These are phyloP conservation scores for Phytophthora niederhauseri DNA, from an alignment of 352 stramenopile genomes.

Conservation along the genomic window DNA sequence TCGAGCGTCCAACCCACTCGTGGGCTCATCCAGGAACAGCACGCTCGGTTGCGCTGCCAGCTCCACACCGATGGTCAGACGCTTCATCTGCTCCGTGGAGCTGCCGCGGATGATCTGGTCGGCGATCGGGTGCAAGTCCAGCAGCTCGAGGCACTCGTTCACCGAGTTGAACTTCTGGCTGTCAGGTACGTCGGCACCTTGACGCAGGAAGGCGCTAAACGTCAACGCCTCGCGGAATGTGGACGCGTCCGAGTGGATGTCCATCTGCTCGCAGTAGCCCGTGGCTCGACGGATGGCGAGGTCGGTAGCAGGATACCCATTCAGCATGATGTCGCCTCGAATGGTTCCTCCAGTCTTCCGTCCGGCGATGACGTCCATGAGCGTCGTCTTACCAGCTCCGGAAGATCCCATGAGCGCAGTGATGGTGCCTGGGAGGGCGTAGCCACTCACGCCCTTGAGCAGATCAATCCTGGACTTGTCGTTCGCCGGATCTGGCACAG, in stretches of 20 bases:
- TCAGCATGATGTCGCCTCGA: constrained; percentile 80
- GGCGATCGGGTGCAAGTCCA: constrained; percentile 36
- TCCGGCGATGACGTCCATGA: constrained; percentile 30
- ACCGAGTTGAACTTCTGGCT: constrained; percentile 40
- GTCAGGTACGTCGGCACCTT: too few species aligned
- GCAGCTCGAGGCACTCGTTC: constrained; percentile 34
- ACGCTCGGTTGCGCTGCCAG: constrained; percentile 74
- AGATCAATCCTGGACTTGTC: constrained; percentile 55
- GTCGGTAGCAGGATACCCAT: constrained; percentile 52
- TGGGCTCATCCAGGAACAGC: constrained; percentile 78
- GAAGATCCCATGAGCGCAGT: constrained; percentile 87
- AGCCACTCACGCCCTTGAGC: constrained; percentile 71
- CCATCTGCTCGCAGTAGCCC: constrained; percentile 33
- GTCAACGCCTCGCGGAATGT: constrained; percentile 21
- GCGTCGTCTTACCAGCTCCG: constrained; percentile 59
- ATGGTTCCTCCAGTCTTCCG: constrained; percentile 14
- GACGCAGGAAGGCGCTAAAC: constrained; percentile 78
- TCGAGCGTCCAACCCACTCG: constrained; percentile 77
- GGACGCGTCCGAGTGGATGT: constrained; percentile 14
- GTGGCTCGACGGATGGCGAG: constrained; percentile 34
- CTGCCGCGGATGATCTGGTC: constrained; percentile 45
- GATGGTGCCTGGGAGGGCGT: constrained; percentile 73
- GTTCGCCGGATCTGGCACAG: constrained; percentile 29
- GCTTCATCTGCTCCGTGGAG: constrained; percentile 49
- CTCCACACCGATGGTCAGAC: constrained; percentile 81